phyloP scores from a whole-genome alignment of 1,139 yeast species.

The Pichia sp. region DNA sequence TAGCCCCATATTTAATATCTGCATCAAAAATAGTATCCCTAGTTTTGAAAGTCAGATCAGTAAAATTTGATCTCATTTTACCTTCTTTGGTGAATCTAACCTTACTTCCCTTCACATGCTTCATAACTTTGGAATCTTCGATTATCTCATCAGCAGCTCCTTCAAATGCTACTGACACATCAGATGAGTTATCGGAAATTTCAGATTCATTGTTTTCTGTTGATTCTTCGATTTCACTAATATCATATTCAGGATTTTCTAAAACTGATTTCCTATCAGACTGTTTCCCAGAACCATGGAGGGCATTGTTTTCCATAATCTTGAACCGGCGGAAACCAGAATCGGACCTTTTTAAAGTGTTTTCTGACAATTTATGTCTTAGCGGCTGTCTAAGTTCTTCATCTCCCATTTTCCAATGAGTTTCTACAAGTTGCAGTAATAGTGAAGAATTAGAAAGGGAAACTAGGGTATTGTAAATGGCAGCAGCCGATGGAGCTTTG shows the following conservation, averaged over 20 bases:
- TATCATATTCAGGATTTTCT: slow-evolving; percentile 21
- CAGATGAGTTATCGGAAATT: neutral
- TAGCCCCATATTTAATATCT: slow-evolving; percentile 29
- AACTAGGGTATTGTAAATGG: too few relatives aligned
- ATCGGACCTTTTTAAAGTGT: slow-evolving; percentile 3
- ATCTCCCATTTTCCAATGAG: neutral
- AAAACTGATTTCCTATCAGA: slow-evolving; percentile 20
- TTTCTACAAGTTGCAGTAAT: too few relatives aligned
- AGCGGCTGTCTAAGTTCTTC: neutral
- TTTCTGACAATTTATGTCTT: slow-evolving; percentile 6
- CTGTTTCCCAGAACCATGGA: neutral
- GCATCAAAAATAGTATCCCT: slow-evolving; percentile 42
- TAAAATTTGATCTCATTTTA: slow-evolving; percentile 34
- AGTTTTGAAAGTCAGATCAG: slow-evolving; percentile 35
- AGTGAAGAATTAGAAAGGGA: too few relatives aligned
- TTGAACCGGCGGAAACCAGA: slow-evolving; percentile 10
- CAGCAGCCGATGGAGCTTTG: too few relatives aligned
- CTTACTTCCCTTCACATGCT: slow-evolving; percentile 8
- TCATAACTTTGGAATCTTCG: slow-evolving; percentile 1
- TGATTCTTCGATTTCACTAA: slow-evolving; percentile 6
- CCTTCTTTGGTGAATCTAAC: slow-evolving; percentile 28
- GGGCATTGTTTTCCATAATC: slow-evolving; percentile 17
- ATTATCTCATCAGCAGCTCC: neutral
- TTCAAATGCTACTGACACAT: neutral
- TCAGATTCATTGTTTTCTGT: neutral